phyloP scores from a whole-genome alignment of 1,284 basidiomycete genomes.

The Exobasidium cylindrosporum region DNA sequence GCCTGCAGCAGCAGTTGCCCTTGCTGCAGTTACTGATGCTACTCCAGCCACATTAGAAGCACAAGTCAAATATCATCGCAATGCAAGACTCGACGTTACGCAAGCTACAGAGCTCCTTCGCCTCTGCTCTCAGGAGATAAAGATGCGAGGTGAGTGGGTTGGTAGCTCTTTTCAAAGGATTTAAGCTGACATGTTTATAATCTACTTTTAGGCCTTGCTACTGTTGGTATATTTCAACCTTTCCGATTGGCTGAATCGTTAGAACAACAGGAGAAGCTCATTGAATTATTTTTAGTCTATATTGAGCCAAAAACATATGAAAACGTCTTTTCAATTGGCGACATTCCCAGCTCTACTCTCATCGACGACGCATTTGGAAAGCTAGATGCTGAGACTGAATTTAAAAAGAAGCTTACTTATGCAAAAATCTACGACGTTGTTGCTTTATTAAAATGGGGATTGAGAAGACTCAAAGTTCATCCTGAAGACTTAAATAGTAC shows the following conservation, averaged over 20 bases:
- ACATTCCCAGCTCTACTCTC: conserved; percentile 20
- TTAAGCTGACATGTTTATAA: background rate
- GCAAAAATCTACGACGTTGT: conserved; percentile 35
- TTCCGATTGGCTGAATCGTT: conserved; percentile 35
- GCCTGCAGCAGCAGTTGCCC: background rate
- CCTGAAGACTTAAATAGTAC: conserved; percentile 29
- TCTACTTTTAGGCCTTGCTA: conserved; percentile 30
- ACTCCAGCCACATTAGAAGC: background rate
- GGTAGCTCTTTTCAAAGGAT: background rate
- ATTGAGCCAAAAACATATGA: conserved; percentile 30
- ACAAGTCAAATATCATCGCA: background rate
- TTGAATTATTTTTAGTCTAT: conserved; percentile 38
- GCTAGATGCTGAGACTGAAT: conserved; percentile 19
- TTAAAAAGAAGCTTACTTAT: conserved; percentile 33
- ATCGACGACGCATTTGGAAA: conserved; percentile 6
- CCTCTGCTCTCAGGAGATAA: conserved; percentile 11
- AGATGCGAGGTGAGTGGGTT: conserved; percentile 13
- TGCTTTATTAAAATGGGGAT: conserved; percentile 37
- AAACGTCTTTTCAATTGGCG: conserved; percentile 26
- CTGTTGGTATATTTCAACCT: conserved; percentile 37
- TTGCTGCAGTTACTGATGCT: background rate
- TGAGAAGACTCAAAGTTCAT: conserved; percentile 29
- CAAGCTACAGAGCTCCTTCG: conserved; percentile 2
- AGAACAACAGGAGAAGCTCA: conserved; percentile 25
- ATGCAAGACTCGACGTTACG: conserved; percentile 2